These are phyloP conservation scores for Acacia crassicarpa DNA, from an alignment of 306 rosid species.

Conservation along the genomic window DNA sequence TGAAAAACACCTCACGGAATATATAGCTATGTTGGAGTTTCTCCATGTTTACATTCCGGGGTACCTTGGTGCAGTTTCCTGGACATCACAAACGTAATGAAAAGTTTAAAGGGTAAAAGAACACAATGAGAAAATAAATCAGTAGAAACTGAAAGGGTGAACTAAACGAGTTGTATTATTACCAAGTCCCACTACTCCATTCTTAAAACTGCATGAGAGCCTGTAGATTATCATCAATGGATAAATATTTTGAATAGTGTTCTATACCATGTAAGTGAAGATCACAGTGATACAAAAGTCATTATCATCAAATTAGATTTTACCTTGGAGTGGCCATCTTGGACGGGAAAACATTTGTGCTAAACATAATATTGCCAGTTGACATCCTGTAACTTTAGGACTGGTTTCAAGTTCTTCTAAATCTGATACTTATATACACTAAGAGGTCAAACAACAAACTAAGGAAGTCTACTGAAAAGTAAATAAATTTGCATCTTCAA, in stretches of 20 bases:
- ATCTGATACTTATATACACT: constrained; percentile 31
- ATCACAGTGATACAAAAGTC: neutral
- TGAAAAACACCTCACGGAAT: constrained; percentile 65
- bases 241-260: constrained; percentile 17
- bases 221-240: constrained; percentile 22
- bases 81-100: constrained; percentile 29
- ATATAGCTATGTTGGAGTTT: constrained; percentile 61
- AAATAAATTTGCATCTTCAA: constrained; percentile 20
- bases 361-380: constrained; percentile 31
- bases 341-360: constrained; percentile 40
- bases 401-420: constrained; percentile 19
- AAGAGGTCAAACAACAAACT: constrained; percentile 14
- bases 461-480: neutral
- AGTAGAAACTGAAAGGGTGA: neutral
- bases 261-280: neutral
- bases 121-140: neutral
- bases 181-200: constrained; percentile 44
- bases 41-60: constrained; percentile 67
- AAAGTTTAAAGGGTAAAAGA: neutral
- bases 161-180: constrained; percentile 19
- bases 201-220: constrained; percentile 46
- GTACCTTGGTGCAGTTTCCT: constrained; percentile 59
- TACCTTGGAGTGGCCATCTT: constrained; percentile 48
- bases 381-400: constrained; percentile 33
- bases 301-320: constrained; percentile 6